Evolutionary conservation across 176 grass and related monocot genomes (phyloP).

Genomic region (Puccinellia tenuiflora): DNA sequence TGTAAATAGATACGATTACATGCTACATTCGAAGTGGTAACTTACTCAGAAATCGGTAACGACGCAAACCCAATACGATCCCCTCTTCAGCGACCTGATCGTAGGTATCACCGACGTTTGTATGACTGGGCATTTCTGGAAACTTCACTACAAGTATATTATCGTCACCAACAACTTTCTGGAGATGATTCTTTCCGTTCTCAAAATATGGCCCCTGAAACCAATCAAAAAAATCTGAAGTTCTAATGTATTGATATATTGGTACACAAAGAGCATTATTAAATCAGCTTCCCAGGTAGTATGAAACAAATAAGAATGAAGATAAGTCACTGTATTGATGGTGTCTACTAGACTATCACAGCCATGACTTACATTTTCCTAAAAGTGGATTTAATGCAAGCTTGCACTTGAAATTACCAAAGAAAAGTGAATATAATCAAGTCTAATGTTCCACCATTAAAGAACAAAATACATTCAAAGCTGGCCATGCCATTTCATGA

Average conservation of each 20-base stretch:
- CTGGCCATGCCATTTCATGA: background rate
- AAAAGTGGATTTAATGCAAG: background rate
- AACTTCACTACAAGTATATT: constrained; percentile 76
- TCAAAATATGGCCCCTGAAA: constrained; percentile 68
- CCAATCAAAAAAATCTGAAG: background rate
- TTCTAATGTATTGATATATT: background rate
- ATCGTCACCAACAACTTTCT: constrained; percentile 66
- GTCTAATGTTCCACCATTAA: background rate
- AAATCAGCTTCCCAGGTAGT: background rate
- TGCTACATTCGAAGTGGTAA: background rate
- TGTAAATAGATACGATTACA: background rate
- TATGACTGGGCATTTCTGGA: background rate
- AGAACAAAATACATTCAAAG: background rate
- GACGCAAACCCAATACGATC: background rate
- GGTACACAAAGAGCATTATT: background rate
- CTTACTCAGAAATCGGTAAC: background rate
- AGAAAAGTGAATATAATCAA: background rate
- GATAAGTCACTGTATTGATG: background rate
- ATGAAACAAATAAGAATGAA: background rate
- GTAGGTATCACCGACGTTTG: background rate
- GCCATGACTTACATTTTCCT: background rate
- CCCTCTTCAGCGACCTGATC: background rate
- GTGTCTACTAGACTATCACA: background rate
- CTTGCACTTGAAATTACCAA: background rate
- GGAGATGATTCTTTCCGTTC: constrained; percentile 46